Base-by-base conservation (phyloP, 768 basidiomycete genomes). In the Stropharia rugosoannulata region DNA sequence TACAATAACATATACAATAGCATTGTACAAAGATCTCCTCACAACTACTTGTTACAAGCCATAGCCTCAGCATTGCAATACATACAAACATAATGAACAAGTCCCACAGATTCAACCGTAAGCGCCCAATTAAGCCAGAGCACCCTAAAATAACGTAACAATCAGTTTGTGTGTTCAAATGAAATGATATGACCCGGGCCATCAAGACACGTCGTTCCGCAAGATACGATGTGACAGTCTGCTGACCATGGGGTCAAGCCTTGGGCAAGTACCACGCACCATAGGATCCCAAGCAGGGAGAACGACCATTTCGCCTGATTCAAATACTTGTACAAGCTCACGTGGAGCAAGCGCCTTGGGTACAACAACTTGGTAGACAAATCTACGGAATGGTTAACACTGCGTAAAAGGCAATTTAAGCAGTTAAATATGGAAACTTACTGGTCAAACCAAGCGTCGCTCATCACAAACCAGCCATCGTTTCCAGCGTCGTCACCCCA, bases 241-340 rank as follows among this genome's bases (percentile, higher is more conserved):
- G 16, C 25, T 29, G 49, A 48, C 42, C 40, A 15, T 7, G n/a
- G 2, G 4, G 42, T 22, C 42, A 43, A 43, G 22, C 4, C 11
- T 18, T 9, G 3, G 22, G 41, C 16, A 42, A 18, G 4, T 45
- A n/a, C 12, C 27, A 68, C 80, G 42, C 54, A 87, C 91, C 90
- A 93, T 89, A 3, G 92, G 91, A 69, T 98, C 95, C 94, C 94
- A 98, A 32, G 89, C 80, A 2, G 92, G 86, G n/a, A 97, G 74
- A 22, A 90, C 85, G 18, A 80, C 69, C 59, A 75, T 72, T 35
- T 93, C 76, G 3, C 79, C 84, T 8, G 76, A 68, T 62, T 98
- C 93, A 55, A 82, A 89, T 13, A 98, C 83, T 65, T 86, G 82
- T 32, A 90, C 85, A 53, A 95, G 87, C 36, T 93, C 86, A 69